Conservation (phyloP, 176 grass and related monocot genomes). For the Triticum urartu region DNA sequence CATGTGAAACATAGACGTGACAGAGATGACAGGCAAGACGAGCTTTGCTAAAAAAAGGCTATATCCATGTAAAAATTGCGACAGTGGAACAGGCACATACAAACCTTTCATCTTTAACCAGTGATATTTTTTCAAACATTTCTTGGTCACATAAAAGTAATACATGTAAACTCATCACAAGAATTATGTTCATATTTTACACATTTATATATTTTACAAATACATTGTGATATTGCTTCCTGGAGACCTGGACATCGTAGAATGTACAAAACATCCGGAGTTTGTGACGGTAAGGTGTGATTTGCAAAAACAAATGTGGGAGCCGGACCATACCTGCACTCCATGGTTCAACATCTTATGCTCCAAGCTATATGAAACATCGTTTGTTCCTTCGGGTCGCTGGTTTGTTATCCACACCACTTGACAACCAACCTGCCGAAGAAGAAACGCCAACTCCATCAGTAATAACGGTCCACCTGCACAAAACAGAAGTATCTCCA, state of each 20-base stretch:
- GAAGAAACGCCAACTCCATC: slow-evolving; percentile 91
- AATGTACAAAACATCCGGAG: neutral
- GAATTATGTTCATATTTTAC: neutral
- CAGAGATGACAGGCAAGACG: neutral
- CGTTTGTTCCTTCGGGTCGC: slow-evolving; percentile 66
- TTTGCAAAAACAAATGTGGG: neutral
- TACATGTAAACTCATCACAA: neutral
- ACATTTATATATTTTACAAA: neutral
- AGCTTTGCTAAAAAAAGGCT: neutral
- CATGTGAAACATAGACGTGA: neutral
- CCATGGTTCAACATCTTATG: slow-evolving; percentile 88
- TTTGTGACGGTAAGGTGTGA: neutral
- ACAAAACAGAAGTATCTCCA: slow-evolving; percentile 17
- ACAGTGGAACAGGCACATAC: neutral
- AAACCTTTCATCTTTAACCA: neutral
- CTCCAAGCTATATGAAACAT: slow-evolving; percentile 73
- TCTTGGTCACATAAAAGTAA: neutral
- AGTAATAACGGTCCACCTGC: slow-evolving; percentile 88
- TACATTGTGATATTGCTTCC: neutral
- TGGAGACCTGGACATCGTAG: neutral
- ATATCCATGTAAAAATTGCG: neutral
- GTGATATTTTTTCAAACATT: neutral
- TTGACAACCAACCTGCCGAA: slow-evolving; percentile 58
- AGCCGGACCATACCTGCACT: slow-evolving; percentile 52
- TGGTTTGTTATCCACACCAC: slow-evolving; percentile 95